Evolutionary conservation across 2,329 filamentous ascomycete species (phyloP).

Genomic region (Aureobasidium sp.): DNA sequence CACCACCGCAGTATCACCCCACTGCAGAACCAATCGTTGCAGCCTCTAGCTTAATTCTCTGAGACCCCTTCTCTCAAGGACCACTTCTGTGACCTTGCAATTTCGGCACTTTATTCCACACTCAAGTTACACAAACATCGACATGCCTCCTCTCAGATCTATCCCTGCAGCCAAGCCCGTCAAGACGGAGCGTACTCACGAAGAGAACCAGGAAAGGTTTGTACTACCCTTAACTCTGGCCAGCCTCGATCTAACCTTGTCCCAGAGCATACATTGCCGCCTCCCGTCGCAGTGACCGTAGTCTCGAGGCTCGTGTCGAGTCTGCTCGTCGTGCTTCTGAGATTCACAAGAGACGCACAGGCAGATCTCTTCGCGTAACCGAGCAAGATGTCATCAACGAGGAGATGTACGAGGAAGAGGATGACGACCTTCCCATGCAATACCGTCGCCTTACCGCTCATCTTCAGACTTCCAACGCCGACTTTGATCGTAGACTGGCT

Average conservation of each 20-base stretch:
- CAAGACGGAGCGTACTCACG: conserved; percentile 68
- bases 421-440: conserved; percentile 66
- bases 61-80: conserved; percentile 1
- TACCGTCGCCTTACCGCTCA: conserved; percentile 58
- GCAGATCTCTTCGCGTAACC: conserved; percentile 71
- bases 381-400: conserved; percentile 83
- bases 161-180: conserved; percentile 39
- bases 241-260: background rate
- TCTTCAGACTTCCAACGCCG: conserved; percentile 52
- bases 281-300: conserved; percentile 78
- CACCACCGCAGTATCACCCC: background rate
- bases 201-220: conserved; percentile 70
- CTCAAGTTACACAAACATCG: conserved; percentile 3
- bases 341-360: conserved; percentile 82
- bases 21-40: background rate
- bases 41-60: conserved; percentile 9
- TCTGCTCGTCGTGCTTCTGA: conserved; percentile 84
- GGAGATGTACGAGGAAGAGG: conserved; percentile 95
- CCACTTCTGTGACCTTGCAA: background rate
- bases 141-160: conserved; percentile 28
- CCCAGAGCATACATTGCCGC: conserved; percentile 85
- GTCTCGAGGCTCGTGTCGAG: conserved; percentile 78
- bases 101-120: background rate
- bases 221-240: conserved; percentile 18
- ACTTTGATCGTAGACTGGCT: conserved; percentile 57